Evolutionary conservation across 2,329 filamentous ascomycete species (phyloP), one percentile per base, ranked within the genome.

Genomic region (Nannizzia gypsea): DNA sequence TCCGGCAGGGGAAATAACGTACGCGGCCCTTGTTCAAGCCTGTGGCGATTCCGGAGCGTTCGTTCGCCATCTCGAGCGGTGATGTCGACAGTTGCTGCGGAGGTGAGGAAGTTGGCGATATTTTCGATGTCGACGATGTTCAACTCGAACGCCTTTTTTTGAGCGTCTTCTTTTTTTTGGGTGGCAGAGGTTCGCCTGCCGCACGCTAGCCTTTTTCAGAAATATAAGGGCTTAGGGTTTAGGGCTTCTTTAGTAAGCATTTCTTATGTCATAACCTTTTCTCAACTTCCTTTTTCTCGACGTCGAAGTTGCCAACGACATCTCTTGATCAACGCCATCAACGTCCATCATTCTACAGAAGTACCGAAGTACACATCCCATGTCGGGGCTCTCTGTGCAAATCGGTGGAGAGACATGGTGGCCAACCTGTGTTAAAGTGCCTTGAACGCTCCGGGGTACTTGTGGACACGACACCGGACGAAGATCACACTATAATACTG

Each of bases 11-110:
- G 44, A 52, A 36, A 20, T 17, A 34, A 85, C 83, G 73, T 84
- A 86, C 83, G 74, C 85, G 82, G 74, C 83, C 83, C 71, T 78
- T 78, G 77, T 86, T 86, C 71, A 84, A 74, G 72, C 83, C 83
- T 71, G 81, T 73, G 74, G 79, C 76, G 72, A 86, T 76, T 70
- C 77, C 77, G 72, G 75, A 74, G 67, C 75, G 74, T 74, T 79
- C 76, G 69, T 76, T 76, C 65, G 76, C 76, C 77, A 79, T 79
- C 69, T 72, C 74, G 73, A 73, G 67, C 67, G 69, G 63, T 64
- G 61, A 61, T 63, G 62, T 63, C 63, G 64, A 60, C 61, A 56
- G 58, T 56, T 48, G 60, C 52, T 59, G 61, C 56, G 60, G 57
- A 58, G 57, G 59, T 60, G 55, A 42, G 56, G 54, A 56, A 56